Evolutionary conservation across 306 rosid genomes (phyloP), one percentile per base, ranked within the genome.

Genomic region (Inga oerstediana): DNA sequence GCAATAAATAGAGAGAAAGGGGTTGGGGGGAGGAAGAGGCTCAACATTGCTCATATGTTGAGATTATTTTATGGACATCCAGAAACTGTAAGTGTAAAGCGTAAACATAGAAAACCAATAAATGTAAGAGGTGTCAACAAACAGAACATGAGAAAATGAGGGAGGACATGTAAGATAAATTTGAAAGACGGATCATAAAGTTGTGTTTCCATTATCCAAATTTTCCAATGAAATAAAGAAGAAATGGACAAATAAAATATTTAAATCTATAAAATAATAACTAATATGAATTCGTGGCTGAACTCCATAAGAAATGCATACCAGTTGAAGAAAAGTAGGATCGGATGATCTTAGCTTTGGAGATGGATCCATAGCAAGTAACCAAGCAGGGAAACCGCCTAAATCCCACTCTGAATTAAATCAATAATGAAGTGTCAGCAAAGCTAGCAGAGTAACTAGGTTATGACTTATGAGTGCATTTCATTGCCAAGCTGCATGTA

Each of bases 301-400:
- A 83, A 70, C 34, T 74, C 64, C 56, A 49, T 27, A 79, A 82
- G 35, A n/a, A 81, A 86, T 76, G 69, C 91, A 83, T 89, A 95
- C 98, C 92, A 85, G 72, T 49, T 75, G 87, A 80, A 95, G 98
- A 93, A 79, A 93, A 84, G 76, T 72, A 79, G 92, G 93, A 85
- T 95, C 94, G 8, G 94, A 93, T 74, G 98, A 93, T 87, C 98
- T 91, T 79, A 85, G 91, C 78, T 62, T 92, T 58, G 89, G 89
- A 82, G 95, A 79, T 72, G 97, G 98, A 74, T 85, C 80, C 83
- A 81, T 85, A 75, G 91, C 83, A 84, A 87, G 89, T 73, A 96
- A 86, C 98, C 99, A 96, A 81, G 91, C 91, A 79, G 98, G 98
- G 82, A 93, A 92, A 78, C 98, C 99, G 16, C 99, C 99, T 73